Percentiles rank a stretch among this genome's conserved stretches.
Evolutionary conservation across 176 grass and related monocot genomes (phyloP).

Genomic region (Carex pumila): DNA sequence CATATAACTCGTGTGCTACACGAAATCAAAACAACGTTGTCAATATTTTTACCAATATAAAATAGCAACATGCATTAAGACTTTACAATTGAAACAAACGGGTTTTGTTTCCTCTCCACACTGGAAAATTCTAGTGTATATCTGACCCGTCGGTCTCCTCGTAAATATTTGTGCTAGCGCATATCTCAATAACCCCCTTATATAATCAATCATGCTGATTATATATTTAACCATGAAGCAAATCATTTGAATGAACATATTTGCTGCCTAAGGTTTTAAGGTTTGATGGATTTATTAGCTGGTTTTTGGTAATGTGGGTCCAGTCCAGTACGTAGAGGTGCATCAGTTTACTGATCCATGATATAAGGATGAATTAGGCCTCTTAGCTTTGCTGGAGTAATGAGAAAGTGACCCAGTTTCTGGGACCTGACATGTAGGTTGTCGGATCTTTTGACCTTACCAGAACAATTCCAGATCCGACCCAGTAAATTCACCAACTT

Average conservation of each 20-base stretch:
- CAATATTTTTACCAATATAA: no score
- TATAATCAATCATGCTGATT: no score
- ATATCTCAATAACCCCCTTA: no score
- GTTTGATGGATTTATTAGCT: conserved; percentile 6
- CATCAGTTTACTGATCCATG: neutral
- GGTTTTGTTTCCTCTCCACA: no score
- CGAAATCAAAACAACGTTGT: no score
- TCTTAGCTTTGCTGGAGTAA: conserved; percentile 8
- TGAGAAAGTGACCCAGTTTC: neutral
- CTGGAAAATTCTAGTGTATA: no score
- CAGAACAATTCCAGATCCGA: neutral
- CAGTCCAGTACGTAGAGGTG: neutral
- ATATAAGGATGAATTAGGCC: neutral
- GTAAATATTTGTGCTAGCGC: no score
- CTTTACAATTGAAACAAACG: neutral
- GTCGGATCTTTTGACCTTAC: neutral
- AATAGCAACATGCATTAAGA: neutral
- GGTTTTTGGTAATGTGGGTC: conserved; percentile 7
- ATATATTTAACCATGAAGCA: neutral
- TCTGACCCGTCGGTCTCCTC: no score
- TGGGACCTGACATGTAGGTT: neutral
- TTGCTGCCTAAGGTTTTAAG: neutral
- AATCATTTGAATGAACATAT: neutral
- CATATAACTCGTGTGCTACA: no score
- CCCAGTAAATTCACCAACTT: neutral